phyloP scores from a whole-genome alignment of 345 rosid genomes.

The Arabidopsis suecica region DNA sequence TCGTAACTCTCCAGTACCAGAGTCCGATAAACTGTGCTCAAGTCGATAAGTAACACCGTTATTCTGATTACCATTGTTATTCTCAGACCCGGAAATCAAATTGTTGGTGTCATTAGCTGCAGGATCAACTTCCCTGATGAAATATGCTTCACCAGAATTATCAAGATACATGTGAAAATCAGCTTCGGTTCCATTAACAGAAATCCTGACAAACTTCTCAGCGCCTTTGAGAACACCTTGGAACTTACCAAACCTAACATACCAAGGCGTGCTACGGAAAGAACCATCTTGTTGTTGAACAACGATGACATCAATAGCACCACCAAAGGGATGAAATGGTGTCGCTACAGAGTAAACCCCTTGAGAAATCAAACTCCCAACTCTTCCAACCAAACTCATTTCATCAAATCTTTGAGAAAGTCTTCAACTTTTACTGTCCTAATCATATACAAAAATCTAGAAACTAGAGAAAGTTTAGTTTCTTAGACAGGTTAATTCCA shows the following conservation, averaged over 20 bases:
- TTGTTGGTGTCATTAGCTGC: conserved; percentile 35
- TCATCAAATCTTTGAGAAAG: conserved; percentile 33
- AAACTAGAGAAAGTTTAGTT: not conserved
- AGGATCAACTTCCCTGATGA: conserved; percentile 72
- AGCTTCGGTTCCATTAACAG: conserved; percentile 81
- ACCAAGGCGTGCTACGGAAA: conserved; percentile 89
- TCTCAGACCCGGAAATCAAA: conserved; percentile 36
- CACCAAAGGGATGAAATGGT: conserved; percentile 96
- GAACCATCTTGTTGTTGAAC: conserved; percentile 88
- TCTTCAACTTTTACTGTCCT: conserved; percentile 13
- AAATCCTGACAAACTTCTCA: conserved; percentile 74
- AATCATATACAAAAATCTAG: conserved; percentile 29
- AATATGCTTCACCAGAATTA: conserved; percentile 93
- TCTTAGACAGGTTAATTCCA: conserved; percentile 19
- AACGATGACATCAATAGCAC: conserved; percentile 92
- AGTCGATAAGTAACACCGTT: conserved; percentile 46
- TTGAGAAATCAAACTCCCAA: conserved; percentile 85
- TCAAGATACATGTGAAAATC: conserved; percentile 91
- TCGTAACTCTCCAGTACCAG: conserved; percentile 51
- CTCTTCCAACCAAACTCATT: conserved; percentile 90
- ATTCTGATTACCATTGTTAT: conserved; percentile 37
- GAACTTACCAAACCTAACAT: conserved; percentile 92
- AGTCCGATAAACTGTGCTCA: conserved; percentile 74
- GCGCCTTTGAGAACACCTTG: conserved; percentile 93
- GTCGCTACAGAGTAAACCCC: conserved; percentile 91